phyloP scores from a whole-genome alignment of 2,329 filamentous ascomycete genomes.

The Diaporthe longicolla region DNA sequence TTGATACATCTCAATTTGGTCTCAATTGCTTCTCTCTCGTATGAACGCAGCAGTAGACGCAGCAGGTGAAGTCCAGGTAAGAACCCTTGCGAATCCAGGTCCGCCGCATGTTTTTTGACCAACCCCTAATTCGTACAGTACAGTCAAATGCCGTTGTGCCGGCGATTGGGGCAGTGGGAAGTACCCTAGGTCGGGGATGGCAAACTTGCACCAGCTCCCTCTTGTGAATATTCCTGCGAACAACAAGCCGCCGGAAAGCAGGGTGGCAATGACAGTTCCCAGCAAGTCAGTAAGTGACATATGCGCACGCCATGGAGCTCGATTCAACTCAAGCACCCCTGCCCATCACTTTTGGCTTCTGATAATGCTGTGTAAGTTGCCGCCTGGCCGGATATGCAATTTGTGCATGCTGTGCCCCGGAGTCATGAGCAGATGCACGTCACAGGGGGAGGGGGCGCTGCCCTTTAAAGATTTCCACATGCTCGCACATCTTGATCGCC shows the following conservation, averaged over 20 bases:
- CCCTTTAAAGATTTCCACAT: not conserved
- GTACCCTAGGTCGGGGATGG: too few species aligned
- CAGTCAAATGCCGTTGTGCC: too few species aligned
- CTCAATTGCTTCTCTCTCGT: too few species aligned
- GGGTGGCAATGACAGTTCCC: not conserved
- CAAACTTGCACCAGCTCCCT: too few species aligned
- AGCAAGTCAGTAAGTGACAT: not conserved
- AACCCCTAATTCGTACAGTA: too few species aligned
- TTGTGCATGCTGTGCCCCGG: not conserved
- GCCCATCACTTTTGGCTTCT: not conserved
- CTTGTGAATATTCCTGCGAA: too few species aligned
- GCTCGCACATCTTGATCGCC: not conserved
- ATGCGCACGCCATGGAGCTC: not conserved
- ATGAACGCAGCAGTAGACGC: too few species aligned
- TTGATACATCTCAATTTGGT: too few species aligned
- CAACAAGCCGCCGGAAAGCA: not conserved
- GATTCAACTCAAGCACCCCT: not conserved
- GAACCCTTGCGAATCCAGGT: too few species aligned
- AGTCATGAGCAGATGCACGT: not conserved
- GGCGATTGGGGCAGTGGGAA: too few species aligned
- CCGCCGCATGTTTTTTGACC: too few species aligned
- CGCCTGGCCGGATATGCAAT: not conserved
- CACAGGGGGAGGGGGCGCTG: not conserved
- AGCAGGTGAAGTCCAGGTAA: too few species aligned
- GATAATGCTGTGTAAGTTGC: not conserved